phyloP scores from a whole-genome alignment of 1,284 basidiomycete species.

The Chalciporus sp. region DNA sequence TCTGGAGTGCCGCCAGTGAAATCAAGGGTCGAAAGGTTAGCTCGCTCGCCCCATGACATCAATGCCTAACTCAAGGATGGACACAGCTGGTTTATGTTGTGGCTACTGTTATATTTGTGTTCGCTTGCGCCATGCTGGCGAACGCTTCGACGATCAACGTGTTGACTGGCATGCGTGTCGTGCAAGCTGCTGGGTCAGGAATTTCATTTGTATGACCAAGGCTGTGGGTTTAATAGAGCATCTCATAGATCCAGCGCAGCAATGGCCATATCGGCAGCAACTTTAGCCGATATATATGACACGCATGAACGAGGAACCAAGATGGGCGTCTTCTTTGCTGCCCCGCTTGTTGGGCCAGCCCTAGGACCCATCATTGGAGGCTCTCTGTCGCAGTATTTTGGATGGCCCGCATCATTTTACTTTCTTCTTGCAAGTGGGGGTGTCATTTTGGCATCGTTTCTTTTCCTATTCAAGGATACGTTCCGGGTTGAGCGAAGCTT shows the following conservation, averaged over 20 bases:
- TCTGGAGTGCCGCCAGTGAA: constrained; percentile 78
- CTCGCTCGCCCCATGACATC: constrained; percentile 6
- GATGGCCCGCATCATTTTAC: constrained; percentile 83
- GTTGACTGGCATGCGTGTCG: constrained; percentile 72
- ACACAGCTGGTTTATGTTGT: constrained; percentile 65
- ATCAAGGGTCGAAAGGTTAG: constrained; percentile 78
- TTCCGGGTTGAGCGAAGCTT: constrained; percentile 81
- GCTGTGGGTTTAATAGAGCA: not conserved
- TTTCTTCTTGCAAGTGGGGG: constrained; percentile 72
- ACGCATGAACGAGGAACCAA: constrained; percentile 76
- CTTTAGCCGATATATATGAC: constrained; percentile 82
- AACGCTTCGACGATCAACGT: constrained; percentile 59
- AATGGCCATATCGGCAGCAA: constrained; percentile 78
- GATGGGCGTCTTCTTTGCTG: constrained; percentile 78
- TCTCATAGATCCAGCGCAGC: constrained; percentile 69
- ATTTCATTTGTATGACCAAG: not conserved
- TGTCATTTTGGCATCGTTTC: constrained; percentile 57
- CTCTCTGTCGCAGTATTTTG: constrained; percentile 64
- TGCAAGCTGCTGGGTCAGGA: constrained; percentile 67
- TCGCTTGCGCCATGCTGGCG: constrained; percentile 69
- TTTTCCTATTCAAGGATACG: constrained; percentile 78
- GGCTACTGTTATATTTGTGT: constrained; percentile 60
- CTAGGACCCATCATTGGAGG: constrained; percentile 77
- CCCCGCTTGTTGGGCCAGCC: constrained; percentile 61
- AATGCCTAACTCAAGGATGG: constrained; percentile 5